These are phyloP conservation scores for Hordeum marinum DNA, from an alignment of 176 grass and related monocot species.

Conservation along the genomic window DNA sequence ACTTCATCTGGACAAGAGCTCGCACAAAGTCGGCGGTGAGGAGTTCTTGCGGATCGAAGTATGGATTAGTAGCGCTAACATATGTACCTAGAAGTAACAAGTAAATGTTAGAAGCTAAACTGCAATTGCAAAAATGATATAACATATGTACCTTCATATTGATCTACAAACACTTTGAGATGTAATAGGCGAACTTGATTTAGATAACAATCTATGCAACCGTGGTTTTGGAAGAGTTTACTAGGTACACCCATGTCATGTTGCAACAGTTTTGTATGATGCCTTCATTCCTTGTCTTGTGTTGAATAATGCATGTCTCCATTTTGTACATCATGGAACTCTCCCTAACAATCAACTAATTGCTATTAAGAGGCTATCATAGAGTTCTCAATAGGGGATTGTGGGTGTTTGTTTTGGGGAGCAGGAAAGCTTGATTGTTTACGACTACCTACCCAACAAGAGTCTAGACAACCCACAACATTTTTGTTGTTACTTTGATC, in stretches of 20 bases:
- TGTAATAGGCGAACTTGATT: not conserved
- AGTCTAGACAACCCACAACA: too few relatives aligned
- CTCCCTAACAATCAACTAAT: not conserved
- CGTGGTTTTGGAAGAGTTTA: not conserved
- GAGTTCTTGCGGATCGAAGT: too few relatives aligned
- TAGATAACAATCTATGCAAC: not conserved
- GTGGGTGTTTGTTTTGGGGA: not conserved
- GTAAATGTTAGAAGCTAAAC: too few relatives aligned
- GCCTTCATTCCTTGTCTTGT: not conserved
- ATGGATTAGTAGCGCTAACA: too few relatives aligned
- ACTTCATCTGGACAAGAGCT: too few relatives aligned
- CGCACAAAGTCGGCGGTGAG: too few relatives aligned
- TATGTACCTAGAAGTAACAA: too few relatives aligned
- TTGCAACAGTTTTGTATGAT: too few relatives aligned
- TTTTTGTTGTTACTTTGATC: too few relatives aligned
- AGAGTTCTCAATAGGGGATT: not conserved
- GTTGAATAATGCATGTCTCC: not conserved
- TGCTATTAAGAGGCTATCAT: not conserved
- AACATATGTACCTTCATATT: not conserved
- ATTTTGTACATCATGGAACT: not conserved
- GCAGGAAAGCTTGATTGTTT: not conserved
- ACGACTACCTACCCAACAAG: too few relatives aligned
- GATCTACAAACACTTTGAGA: not conserved
- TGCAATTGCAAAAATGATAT: too few relatives aligned
- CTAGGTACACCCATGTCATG: not conserved